phyloP scores from a whole-genome alignment of 345 rosid genomes.

The Camelina sativa region DNA sequence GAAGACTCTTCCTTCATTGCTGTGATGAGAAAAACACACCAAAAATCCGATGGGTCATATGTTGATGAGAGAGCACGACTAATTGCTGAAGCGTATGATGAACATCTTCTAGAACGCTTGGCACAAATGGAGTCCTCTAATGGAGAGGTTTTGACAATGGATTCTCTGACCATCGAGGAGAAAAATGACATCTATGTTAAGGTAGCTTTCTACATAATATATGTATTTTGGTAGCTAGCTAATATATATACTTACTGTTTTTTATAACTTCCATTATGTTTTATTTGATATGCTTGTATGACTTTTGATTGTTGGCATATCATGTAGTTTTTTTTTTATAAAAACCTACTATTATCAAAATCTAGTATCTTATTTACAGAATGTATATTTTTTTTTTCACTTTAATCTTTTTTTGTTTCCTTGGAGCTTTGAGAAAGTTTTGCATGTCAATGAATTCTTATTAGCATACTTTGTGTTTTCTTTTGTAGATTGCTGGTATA shows the following conservation, averaged over 20 bases:
- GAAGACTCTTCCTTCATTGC: not conserved
- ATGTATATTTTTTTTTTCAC: not conserved
- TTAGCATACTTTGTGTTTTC: not conserved
- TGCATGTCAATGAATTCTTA: too few species aligned
- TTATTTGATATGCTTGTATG: too few species aligned
- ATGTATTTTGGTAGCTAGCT: too few species aligned
- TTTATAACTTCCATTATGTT: too few species aligned
- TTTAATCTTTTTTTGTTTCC: not conserved
- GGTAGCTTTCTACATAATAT: not conserved
- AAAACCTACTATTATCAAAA: too few species aligned
- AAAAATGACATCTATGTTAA: not conserved
- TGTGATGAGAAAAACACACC: not conserved
- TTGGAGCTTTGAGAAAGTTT: not conserved
- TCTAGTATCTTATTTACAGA: too few species aligned
- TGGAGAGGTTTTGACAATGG: not conserved
- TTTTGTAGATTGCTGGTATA: constrained; percentile 6
- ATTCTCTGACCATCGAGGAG: not conserved
- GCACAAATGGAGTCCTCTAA: not conserved
- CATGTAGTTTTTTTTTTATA: too few species aligned
- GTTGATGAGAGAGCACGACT: too few species aligned
- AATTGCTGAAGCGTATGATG: too few species aligned
- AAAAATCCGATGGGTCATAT: not conserved
- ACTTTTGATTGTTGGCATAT: too few species aligned
- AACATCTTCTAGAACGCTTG: constrained; percentile 3
- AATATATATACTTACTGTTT: too few species aligned